A percentile compares a stretch with the other conserved stretches of the same genome.
Conservation (phyloP, 306 rosid species). For the Mucuna pruriens region DNA sequence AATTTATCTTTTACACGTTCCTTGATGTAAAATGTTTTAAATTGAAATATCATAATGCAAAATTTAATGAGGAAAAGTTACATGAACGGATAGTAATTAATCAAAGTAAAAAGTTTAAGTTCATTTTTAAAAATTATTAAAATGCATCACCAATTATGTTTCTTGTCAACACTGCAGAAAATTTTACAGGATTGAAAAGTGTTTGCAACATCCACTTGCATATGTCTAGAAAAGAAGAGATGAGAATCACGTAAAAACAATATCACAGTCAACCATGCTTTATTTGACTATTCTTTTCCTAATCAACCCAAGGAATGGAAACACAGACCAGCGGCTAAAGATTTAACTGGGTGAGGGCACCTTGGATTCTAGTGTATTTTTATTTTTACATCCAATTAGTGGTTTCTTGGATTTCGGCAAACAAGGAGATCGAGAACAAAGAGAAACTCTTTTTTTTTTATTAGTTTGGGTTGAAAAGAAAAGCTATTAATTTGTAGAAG, state of each 20-base stretch:
- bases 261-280: conserved; percentile 42
- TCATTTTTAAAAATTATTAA: neutral
- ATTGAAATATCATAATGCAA: neutral
- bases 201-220: neutral
- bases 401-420: conserved; percentile 30
- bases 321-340: conserved; percentile 21
- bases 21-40: neutral
- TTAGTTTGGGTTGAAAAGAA: neutral
- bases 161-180: neutral
- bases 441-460: neutral
- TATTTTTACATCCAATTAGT: neutral
- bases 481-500: neutral
- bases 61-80: neutral
- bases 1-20: neutral
- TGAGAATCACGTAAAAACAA: conserved; percentile 19
- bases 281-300: conserved; percentile 47
- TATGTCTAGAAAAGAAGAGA: neutral
- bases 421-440: neutral
- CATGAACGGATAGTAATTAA: neutral
- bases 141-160: neutral
- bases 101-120: neutral
- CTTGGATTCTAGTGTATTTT: conserved; percentile 31
- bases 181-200: conserved; percentile 3
- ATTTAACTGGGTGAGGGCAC: conserved; percentile 22
- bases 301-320: conserved; percentile 27